phyloP scores from a whole-genome alignment of 768 basidiomycete species.

The Kwoniella bestiolae region DNA sequence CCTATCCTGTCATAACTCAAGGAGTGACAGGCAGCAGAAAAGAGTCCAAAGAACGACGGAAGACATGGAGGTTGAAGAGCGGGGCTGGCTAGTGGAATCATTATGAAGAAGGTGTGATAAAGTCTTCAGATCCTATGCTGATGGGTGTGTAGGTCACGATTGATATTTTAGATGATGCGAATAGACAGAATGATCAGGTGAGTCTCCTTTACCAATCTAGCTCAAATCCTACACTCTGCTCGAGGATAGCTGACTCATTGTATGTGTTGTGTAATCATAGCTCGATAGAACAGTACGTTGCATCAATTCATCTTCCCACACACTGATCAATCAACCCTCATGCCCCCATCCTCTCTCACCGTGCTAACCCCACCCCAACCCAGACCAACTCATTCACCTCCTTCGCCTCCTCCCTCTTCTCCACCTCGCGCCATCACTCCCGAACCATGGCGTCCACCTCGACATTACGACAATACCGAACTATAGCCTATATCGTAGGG shows the following conservation, averaged over 20 bases:
- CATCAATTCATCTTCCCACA: neutral
- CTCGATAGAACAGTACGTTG: constrained; percentile 54
- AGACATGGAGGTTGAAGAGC: no score
- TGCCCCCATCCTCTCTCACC: neutral
- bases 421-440: constrained; percentile 54
- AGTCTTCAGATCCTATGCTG: neutral
- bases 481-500: constrained; percentile 53
- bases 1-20: constrained; percentile 21
- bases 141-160: constrained; percentile 48
- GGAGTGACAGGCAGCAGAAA: no score
- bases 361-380: no score
- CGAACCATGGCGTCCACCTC: constrained; percentile 54
- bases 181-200: constrained; percentile 56
- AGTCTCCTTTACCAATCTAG: constrained; percentile 8
- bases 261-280: constrained; percentile 18
- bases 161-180: constrained; percentile 56
- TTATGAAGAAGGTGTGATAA: no score
- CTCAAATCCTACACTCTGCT: neutral
- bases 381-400: constrained; percentile 54
- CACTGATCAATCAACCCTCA: no score
- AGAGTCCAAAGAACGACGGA: no score
- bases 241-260: constrained; percentile 7
- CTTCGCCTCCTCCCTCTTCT: constrained; percentile 55
- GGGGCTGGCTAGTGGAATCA: no score
- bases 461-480: constrained; percentile 51